phyloP scores from a whole-genome alignment of 2,329 filamentous ascomycete genomes.

The Chalaropsis thielavioides region DNA sequence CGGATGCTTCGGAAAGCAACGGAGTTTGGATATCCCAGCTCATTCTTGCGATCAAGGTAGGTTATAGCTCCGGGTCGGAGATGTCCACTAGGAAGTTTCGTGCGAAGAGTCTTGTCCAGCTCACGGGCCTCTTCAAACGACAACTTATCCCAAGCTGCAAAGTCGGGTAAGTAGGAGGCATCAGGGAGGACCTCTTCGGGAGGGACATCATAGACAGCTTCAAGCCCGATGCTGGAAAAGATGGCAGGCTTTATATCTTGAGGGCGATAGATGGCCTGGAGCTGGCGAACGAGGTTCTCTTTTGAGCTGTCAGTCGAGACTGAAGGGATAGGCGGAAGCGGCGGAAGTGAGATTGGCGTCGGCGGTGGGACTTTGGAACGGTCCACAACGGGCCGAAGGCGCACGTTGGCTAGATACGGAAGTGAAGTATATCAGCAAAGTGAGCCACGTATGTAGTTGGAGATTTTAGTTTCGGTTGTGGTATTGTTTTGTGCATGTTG shows the following conservation, averaged over 20 bases:
- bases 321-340: conserved; percentile 21
- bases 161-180: conserved; percentile 37
- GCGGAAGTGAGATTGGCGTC: conserved; percentile 40
- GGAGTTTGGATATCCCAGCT: conserved; percentile 42
- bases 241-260: conserved; percentile 34
- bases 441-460: neutral
- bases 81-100: conserved; percentile 37
- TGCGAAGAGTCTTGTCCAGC: conserved; percentile 34
- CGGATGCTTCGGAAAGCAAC: conserved; percentile 47
- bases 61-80: conserved; percentile 42
- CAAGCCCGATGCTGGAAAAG: conserved; percentile 43
- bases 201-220: conserved; percentile 38
- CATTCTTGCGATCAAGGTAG: conserved; percentile 43
- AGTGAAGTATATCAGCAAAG: neutral
- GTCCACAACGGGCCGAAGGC: conserved; percentile 23
- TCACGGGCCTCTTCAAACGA: conserved; percentile 35
- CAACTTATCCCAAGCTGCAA: conserved; percentile 36
- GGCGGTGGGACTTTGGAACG: conserved; percentile 42
- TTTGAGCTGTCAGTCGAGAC: conserved; percentile 19
- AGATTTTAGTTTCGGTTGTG: neutral
- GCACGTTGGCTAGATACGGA: conserved; percentile 14
- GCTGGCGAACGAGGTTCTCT: conserved; percentile 33
- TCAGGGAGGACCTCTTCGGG: conserved; percentile 40
- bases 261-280: conserved; percentile 41
- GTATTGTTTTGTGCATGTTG: no score